phyloP scores from a whole-genome alignment of 192 early-diverging fungal species.

The Chytriomyces hyalinus region DNA sequence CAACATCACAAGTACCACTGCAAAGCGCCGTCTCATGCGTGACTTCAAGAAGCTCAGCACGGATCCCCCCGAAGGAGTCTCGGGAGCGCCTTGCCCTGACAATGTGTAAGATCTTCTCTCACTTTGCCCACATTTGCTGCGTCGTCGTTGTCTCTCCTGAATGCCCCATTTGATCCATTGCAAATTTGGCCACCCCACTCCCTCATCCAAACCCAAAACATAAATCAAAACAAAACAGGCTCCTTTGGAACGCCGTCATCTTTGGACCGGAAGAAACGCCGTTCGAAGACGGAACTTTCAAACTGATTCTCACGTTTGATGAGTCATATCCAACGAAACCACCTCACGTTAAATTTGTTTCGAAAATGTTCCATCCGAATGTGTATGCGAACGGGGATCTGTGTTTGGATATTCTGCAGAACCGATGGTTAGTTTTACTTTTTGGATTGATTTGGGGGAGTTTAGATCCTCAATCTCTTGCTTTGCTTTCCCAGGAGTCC shows the following conservation, averaged over 20 bases:
- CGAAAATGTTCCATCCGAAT: slow-evolving; percentile 98
- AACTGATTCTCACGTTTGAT: slow-evolving; percentile 90
- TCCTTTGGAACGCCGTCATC: slow-evolving; percentile 97
- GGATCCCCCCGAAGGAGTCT: slow-evolving; percentile 87
- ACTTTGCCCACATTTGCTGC: neutral
- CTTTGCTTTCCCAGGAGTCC: slow-evolving; percentile 62
- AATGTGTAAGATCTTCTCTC: slow-evolving; percentile 66
- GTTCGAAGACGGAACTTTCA: slow-evolving; percentile 97
- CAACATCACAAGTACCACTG: slow-evolving; percentile 63
- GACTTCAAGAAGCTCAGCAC: slow-evolving; percentile 96
- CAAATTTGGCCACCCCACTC: no score
- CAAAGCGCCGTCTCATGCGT: slow-evolving; percentile 93
- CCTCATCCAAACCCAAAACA: no score
- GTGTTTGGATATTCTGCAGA: slow-evolving; percentile 97
- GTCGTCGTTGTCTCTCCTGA: no score
- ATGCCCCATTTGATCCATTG: no score
- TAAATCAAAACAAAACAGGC: slow-evolving; percentile 62
- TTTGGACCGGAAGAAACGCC: slow-evolving; percentile 92
- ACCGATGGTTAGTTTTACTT: slow-evolving; percentile 72
- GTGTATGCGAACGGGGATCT: slow-evolving; percentile 95
- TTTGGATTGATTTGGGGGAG: slow-evolving; percentile 2
- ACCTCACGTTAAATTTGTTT: slow-evolving; percentile 90
- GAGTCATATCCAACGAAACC: slow-evolving; percentile 98
- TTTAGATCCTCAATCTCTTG: neutral
- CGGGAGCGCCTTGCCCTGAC: slow-evolving; percentile 91